phyloP scores from a whole-genome alignment of 2,329 filamentous ascomycete species.

The Stenocarpella maydis region DNA sequence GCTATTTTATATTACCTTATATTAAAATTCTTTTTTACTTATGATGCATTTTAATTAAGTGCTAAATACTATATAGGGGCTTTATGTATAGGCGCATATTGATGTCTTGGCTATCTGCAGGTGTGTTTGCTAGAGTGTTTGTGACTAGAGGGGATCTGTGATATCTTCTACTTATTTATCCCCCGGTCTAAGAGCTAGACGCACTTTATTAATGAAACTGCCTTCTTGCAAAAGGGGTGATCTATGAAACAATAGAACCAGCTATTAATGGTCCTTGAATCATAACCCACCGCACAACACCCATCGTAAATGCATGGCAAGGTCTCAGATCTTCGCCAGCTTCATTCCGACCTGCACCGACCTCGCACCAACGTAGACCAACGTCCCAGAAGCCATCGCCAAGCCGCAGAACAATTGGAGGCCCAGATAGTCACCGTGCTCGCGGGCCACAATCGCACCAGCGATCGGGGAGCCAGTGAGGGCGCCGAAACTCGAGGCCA shows the following conservation, averaged over 20 bases:
- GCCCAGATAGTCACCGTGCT: constrained; percentile 56
- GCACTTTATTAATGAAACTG: not conserved
- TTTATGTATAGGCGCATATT: too few relatives aligned
- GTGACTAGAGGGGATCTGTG: too few relatives aligned
- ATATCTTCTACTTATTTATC: too few relatives aligned
- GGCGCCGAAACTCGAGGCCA: constrained; percentile 62
- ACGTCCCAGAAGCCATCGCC: constrained; percentile 44
- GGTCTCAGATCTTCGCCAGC: constrained; percentile 37
- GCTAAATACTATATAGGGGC: too few relatives aligned
- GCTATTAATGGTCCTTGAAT: constrained; percentile 6
- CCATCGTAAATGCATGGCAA: constrained; percentile 8
- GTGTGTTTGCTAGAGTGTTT: too few relatives aligned
- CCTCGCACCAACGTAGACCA: constrained; percentile 40
- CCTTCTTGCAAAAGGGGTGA: not conserved
- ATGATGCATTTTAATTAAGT: too few relatives aligned
- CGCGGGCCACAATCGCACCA: constrained; percentile 55
- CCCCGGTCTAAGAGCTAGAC: not conserved
- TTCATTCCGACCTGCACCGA: constrained; percentile 41
- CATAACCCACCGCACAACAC: not conserved
- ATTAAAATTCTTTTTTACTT: too few relatives aligned
- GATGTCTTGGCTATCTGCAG: too few relatives aligned
- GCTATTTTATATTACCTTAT: too few relatives aligned
- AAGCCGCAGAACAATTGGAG: constrained; percentile 66
- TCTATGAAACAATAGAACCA: not conserved
- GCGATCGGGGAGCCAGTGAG: constrained; percentile 67